phyloP scores from a whole-genome alignment of 352 stramenopile species.

The Thraustochytrium sp. region DNA sequence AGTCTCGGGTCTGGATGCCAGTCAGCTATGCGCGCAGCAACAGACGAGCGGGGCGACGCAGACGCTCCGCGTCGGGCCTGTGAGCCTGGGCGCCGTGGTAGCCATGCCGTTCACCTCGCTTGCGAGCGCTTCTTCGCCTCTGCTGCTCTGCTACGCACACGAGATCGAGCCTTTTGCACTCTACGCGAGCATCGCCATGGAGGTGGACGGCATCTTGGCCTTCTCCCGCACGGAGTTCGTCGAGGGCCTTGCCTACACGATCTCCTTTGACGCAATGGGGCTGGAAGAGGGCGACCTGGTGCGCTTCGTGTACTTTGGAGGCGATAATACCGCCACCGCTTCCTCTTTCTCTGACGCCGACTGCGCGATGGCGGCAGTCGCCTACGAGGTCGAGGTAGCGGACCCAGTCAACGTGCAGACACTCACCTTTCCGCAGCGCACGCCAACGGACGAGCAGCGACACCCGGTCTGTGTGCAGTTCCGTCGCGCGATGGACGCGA shows the following conservation, averaged over 20 bases:
- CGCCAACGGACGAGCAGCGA: background rate
- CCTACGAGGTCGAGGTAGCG: background rate
- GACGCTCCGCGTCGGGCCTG: background rate
- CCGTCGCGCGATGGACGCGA: background rate
- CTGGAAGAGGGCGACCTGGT: background rate
- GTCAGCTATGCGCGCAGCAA: background rate
- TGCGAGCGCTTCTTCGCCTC: background rate
- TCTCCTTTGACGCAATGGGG: background rate
- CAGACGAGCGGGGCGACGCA: background rate
- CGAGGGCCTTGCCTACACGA: background rate
- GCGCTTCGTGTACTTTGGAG: background rate
- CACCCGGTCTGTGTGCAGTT: background rate
- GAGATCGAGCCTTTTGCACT: background rate
- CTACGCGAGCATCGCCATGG: background rate
- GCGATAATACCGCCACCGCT: background rate
- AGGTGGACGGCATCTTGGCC: background rate
- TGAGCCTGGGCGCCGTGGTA: background rate
- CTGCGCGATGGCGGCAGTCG: background rate
- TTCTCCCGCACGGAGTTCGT: background rate
- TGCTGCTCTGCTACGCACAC: conserved; percentile 1
- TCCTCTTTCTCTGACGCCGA: background rate
- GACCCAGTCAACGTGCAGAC: background rate
- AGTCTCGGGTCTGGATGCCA: background rate
- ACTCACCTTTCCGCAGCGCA: background rate
- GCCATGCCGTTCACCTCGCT: background rate